Conservation (phyloP, 495 filamentous ascomycete genomes). For the Alectoria sarmentosa region DNA sequence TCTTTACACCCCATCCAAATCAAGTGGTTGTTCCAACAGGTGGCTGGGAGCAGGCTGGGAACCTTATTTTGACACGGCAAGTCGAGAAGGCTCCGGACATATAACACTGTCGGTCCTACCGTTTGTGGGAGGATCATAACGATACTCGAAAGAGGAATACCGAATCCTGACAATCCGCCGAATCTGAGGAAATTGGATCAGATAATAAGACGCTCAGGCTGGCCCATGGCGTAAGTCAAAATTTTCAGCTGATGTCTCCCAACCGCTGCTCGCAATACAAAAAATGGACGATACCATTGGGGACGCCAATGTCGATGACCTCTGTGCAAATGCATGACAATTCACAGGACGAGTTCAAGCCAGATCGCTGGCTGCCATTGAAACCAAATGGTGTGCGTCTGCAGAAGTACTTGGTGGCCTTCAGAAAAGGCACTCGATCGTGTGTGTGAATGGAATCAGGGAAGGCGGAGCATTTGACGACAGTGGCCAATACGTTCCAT, state of each 20-base stretch:
- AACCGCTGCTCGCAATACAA: slow-evolving; percentile 27
- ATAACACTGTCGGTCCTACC: neutral
- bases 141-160: neutral
- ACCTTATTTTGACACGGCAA: no score
- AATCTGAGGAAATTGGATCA: neutral
- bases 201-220: slow-evolving; percentile 24
- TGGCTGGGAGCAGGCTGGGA: no score
- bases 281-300: slow-evolving; percentile 24
- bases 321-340: slow-evolving; percentile 22
- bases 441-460: neutral
- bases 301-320: slow-evolving; percentile 35
- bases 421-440: slow-evolving; percentile 14
- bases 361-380: slow-evolving; percentile 23
- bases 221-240: slow-evolving; percentile 34
- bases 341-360: slow-evolving; percentile 19
- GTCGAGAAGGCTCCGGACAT: slow-evolving; percentile 34
- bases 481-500: neutral
- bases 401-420: slow-evolving; percentile 29
- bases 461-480: neutral
- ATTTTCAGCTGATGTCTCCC: slow-evolving; percentile 34
- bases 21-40: no score
- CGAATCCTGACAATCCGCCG: neutral
- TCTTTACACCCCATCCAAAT: no score
- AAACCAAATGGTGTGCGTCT: neutral
- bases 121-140: neutral